Evolutionary conservation across 2,329 filamentous ascomycete species (phyloP), one percentile per base, ranked within the genome.

Genomic region (Cytospora mali): DNA sequence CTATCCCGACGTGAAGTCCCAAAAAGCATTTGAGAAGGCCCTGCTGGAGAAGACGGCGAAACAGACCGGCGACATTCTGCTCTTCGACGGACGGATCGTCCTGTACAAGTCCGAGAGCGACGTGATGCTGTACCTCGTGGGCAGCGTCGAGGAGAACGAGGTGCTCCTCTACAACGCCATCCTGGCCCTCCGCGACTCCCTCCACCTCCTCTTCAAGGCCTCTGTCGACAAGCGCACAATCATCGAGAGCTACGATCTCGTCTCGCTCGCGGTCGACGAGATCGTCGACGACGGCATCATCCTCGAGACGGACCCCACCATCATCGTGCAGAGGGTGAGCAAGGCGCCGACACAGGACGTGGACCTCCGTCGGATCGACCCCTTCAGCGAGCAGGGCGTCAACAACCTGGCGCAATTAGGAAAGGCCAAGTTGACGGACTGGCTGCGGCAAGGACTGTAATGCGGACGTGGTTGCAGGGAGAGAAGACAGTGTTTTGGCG

Each of bases 51-150:
- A 99, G 84, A 98, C 95, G 18, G 89, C 91, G 69, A 99, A 98
- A 83, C 92, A 96, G 80, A 93, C 87, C 16, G 92, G 90, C 70
- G 95, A 98, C 79, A 95, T 99, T 71, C 96, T 99, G 70, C 87
- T 99, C 61, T 98, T 97, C 79, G 95, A 99, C 79, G 96, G 96
- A 80, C 88, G 92, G 71, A 90, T 99, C 66, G 92, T 98, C 61
- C 89, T 98, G 58, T 99, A 97, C 84, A 99, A 99, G 87, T 90
- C 90, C 80, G 95, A 99, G 81, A 93, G 91, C 70, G 95, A 99
- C 76, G 91, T 98, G 62, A 97, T 97, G 90, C 86, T 87, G 74
- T 98, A 98, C 75, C 90, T 98, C 28, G 91, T 99, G 13, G 94
- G 94, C 68, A 88, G 89, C 60, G 84, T 91, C 58, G 92, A 97